Conservation (phyloP, 306 rosid species). For the Vigna radiata region DNA sequence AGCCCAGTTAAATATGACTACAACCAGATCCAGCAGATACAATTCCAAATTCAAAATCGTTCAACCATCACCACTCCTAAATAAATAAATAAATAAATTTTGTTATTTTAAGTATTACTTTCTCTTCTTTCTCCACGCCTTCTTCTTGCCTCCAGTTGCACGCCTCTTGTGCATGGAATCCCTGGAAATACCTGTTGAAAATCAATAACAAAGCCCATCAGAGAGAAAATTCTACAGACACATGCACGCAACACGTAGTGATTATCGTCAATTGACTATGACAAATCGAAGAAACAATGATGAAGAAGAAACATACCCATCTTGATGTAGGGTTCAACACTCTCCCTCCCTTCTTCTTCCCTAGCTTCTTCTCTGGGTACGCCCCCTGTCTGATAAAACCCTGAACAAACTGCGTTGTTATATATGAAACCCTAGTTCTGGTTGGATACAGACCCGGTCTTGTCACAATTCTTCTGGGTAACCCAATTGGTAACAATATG, state of each 20-base stretch:
- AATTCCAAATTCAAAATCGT: neutral
- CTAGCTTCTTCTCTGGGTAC: neutral
- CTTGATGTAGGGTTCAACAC: neutral
- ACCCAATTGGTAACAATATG: neutral
- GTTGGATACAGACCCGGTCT: neutral
- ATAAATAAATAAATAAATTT: neutral
- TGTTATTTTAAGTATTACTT: slow-evolving; percentile 9
- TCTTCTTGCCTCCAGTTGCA: slow-evolving; percentile 53
- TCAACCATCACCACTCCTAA: neutral
- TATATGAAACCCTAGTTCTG: slow-evolving; percentile 31
- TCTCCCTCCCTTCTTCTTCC: neutral
- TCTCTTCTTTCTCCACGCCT: slow-evolving; percentile 51
- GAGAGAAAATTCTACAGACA: neutral
- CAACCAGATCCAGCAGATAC: slow-evolving; percentile 7
- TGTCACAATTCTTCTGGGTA: neutral
- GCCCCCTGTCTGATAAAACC: neutral
- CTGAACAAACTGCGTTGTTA: neutral
- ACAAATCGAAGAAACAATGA: neutral
- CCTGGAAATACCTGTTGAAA: slow-evolving; percentile 47
- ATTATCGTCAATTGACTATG: neutral
- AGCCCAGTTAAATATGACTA: neutral
- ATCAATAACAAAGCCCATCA: neutral
- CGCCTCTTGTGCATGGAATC: slow-evolving; percentile 51
- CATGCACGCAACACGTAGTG: neutral
- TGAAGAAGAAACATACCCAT: slow-evolving; percentile 32